Percentiles rank a stretch among this genome's conserved stretches.
Evolutionary conservation across 2,329 filamentous ascomycete genomes (phyloP).

Genomic region (Diaporthe sp.): DNA sequence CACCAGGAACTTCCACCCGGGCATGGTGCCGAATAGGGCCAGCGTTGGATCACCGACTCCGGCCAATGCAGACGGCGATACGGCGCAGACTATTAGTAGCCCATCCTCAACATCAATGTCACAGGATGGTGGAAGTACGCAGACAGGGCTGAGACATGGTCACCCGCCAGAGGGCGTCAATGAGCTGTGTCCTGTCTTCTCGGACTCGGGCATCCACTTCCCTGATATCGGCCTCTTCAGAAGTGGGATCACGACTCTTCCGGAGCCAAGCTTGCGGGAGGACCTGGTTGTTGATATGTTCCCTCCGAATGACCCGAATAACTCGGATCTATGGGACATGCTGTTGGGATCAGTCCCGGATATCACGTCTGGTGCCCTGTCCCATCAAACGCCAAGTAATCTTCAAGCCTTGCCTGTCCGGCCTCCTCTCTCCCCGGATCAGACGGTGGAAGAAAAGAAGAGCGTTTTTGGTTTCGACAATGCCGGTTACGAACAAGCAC

Average conservation of each 20-base stretch:
- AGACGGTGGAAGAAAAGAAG: accelerated
- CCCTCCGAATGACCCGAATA: background rate
- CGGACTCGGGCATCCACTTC: background rate
- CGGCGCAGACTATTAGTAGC: background rate
- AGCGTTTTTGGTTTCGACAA: background rate
- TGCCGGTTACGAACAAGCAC: background rate
- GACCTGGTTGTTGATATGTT: background rate
- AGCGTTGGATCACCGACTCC: background rate
- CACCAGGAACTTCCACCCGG: background rate
- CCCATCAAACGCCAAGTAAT: background rate
- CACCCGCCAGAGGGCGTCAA: background rate
- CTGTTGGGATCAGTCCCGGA: background rate
- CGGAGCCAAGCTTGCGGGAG: background rate
- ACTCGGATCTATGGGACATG: background rate
- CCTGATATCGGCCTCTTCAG: background rate
- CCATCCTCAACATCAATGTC: background rate
- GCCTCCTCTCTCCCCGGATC: background rate
- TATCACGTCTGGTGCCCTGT: background rate
- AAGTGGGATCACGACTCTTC: background rate
- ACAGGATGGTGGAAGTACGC: background rate
- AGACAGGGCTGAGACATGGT: background rate
- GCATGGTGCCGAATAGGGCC: background rate
- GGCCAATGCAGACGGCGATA: background rate
- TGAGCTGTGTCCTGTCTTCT: background rate
- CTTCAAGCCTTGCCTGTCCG: background rate